Conservation (phyloP, 148 eudicot species). For the Camellia lanceoleosa region DNA sequence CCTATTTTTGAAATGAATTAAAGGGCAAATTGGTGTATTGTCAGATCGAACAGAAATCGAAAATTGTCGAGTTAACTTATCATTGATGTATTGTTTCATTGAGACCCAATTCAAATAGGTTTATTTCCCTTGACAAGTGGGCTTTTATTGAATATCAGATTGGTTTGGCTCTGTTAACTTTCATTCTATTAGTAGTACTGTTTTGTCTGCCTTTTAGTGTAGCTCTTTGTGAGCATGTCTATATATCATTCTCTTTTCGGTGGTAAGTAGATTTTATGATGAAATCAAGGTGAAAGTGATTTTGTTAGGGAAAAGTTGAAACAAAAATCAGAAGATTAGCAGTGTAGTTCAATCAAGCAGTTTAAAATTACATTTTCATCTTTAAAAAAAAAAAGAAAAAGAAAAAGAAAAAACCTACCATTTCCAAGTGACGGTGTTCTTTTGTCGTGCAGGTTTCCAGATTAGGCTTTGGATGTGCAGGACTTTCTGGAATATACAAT, state of each 20-base stretch:
- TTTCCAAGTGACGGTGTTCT: not conserved
- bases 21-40: not conserved
- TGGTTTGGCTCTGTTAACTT: too few species aligned
- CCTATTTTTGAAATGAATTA: too few species aligned
- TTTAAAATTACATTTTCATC: not conserved
- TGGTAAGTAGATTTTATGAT: too few species aligned
- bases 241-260: too few species aligned
- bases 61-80: not conserved
- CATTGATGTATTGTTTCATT: not conserved
- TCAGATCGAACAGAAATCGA: not conserved
- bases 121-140: too few species aligned
- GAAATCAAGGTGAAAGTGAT: not conserved
- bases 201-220: too few species aligned
- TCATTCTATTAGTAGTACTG: too few species aligned
- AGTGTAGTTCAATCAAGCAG: not conserved
- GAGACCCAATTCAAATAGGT: too few species aligned
- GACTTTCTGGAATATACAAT: constrained; percentile 42
- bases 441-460: constrained; percentile 33
- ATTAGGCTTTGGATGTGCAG: constrained; percentile 45
- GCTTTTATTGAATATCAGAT: too few species aligned
- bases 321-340: not conserved
- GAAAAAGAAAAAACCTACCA: not conserved
- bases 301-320: not conserved
- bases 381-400: not conserved
- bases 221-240: too few species aligned